These are phyloP conservation scores for Phaeosphaeria sp. DNA, from an alignment of 2,329 filamentous ascomycete species.

Conservation along the genomic window DNA sequence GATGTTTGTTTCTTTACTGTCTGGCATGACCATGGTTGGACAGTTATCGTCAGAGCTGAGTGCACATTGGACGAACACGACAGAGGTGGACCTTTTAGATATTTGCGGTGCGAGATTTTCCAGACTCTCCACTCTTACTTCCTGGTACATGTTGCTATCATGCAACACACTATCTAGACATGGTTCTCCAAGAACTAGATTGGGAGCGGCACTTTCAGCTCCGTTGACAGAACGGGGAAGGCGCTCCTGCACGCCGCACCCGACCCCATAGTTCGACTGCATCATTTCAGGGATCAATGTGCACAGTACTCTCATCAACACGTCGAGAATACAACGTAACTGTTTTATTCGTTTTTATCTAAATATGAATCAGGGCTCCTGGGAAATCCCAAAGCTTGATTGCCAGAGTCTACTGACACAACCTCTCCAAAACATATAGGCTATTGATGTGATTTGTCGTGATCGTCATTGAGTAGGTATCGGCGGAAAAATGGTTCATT, in stretches of 20 bases:
- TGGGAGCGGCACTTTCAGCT: constrained; percentile 6
- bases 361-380: no score
- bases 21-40: constrained; percentile 12
- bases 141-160: constrained; percentile 17
- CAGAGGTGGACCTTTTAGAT: background rate
- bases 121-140: no score
- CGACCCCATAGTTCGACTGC: background rate
- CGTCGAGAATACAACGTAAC: no score
- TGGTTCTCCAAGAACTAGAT: constrained; percentile 17
- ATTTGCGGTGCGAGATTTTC: background rate
- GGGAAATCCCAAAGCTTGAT: no score
- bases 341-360: no score
- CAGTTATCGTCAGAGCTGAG: background rate
- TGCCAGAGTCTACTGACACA: no score
- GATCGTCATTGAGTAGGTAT: no score
- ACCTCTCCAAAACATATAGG: no score
- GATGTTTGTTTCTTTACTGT: constrained; percentile 15
- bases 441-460: no score
- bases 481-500: no score
- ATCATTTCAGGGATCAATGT: background rate
- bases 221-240: constrained; percentile 1
- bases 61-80: background rate
- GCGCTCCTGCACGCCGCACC: background rate
- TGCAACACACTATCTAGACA: constrained; percentile 9
- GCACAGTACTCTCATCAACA: no score